Evolutionary conservation across 495 filamentous ascomycete genomes (phyloP), one percentile per base, ranked within the genome.

Genomic region (Evernia prunastri): DNA sequence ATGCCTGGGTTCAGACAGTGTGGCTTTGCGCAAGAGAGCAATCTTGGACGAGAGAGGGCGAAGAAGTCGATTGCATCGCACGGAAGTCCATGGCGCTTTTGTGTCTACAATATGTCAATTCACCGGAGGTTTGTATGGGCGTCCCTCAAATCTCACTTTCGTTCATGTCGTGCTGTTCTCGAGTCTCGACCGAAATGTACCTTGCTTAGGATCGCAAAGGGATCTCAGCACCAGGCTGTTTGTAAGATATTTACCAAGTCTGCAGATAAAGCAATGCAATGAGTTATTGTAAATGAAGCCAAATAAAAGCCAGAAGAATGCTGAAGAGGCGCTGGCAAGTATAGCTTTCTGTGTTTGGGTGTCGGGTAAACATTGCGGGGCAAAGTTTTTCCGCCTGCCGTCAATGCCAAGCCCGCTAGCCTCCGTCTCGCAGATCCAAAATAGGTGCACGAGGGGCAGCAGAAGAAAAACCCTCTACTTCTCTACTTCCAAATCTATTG

Each of bases 1-100:
- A 42, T 56, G 37, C 20, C 37, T 40, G 23, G 29, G 29, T 33
- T 40, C 47, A 18, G 33, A 31, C 35, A 59, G 58, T 45, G 51
- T 51, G 17, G 79, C 75, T 51, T 79, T 84, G 53, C 76, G 77
- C 18, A 85, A 71, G 12, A 80, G 75, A 63, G 78, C 69, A 27
- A 86, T 76, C 39, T 81, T 78, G 25, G 80, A 78, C 27, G 81
- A 72, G 31, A 86, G 70, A 20, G 82, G 82, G 36, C 83, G 77
- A 29, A 86, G 73, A 10, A 86, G 72, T 15, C 82, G 78, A 60
- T 82, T 76, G 58, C 84, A 86, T 63, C 82, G 70, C 23, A 82
- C 78, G 12, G 82, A 74, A 10, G 81, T 85, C 84, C 84, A 86
- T 36, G 78, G 74, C 54, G 42, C 18, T 60, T 69, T 53, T 10